Percentiles rank a stretch among this genome's conserved stretches.
phyloP scores from a whole-genome alignment of 1,284 basidiomycete species.

The Boletus sp. region DNA sequence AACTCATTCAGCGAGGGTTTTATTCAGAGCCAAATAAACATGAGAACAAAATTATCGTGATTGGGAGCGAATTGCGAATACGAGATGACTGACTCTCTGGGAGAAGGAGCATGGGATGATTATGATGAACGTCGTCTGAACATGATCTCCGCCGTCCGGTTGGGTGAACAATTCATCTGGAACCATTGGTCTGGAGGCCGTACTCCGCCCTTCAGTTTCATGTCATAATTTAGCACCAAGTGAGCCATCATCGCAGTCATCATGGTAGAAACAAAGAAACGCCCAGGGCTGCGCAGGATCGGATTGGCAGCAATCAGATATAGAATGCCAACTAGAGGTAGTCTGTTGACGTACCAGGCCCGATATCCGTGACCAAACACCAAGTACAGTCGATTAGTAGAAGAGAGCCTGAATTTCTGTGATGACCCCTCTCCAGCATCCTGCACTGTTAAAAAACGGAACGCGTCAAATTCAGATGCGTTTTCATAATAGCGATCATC shows the following conservation, averaged over 20 bases:
- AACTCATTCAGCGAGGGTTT: neutral
- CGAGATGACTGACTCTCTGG: slow-evolving; percentile 12
- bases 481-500: slow-evolving; percentile 35
- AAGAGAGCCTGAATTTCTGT: slow-evolving; percentile 28
- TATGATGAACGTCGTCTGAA: slow-evolving; percentile 28
- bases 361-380: slow-evolving; percentile 42
- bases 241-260: slow-evolving; percentile 37
- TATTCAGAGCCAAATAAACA: slow-evolving; percentile 10
- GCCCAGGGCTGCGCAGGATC: slow-evolving; percentile 32
- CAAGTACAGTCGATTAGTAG: slow-evolving; percentile 34
- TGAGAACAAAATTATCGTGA: slow-evolving; percentile 13
- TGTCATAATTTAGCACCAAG: slow-evolving; percentile 36
- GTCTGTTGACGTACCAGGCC: slow-evolving; percentile 37
- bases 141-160: slow-evolving; percentile 30
- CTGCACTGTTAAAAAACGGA: slow-evolving; percentile 34
- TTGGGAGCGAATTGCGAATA: slow-evolving; percentile 4
- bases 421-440: slow-evolving; percentile 16
- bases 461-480: slow-evolving; percentile 35
- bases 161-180: slow-evolving; percentile 33
- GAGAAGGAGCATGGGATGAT: slow-evolving; percentile 7
- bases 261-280: slow-evolving; percentile 37
- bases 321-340: neutral
- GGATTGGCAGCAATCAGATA: slow-evolving; percentile 2
- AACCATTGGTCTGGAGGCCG: slow-evolving; percentile 39
- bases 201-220: slow-evolving; percentile 34